Conservation (phyloP, 306 rosid genomes). For the Rubus parviflorus region DNA sequence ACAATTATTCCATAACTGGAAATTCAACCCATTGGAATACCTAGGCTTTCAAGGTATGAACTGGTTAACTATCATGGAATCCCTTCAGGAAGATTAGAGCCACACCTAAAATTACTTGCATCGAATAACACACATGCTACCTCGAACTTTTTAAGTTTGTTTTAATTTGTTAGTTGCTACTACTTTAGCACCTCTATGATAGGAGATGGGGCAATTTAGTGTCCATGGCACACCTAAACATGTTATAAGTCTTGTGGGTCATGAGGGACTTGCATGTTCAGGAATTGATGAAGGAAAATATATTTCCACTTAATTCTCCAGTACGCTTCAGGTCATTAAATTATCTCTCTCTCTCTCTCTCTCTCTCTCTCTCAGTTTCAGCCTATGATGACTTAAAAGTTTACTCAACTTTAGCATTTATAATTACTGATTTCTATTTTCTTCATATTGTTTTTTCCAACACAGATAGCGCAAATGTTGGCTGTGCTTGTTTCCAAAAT, state of each 20-base stretch:
- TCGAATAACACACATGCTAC: background rate
- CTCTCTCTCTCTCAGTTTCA: background rate
- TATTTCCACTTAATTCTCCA: background rate
- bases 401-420: slow-evolving; percentile 13
- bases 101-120: background rate
- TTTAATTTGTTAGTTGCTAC: background rate
- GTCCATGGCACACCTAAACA: background rate
- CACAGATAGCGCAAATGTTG: slow-evolving; percentile 83
- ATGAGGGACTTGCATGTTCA: background rate
- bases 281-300: background rate
- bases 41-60: background rate
- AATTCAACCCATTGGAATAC: background rate
- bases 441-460: slow-evolving; percentile 20
- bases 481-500: slow-evolving; percentile 92
- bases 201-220: background rate
- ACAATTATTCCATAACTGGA: background rate
- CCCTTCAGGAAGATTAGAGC: background rate
- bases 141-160: background rate
- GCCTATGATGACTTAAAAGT: slow-evolving; percentile 1
- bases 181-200: background rate
- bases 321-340: background rate
- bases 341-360: background rate
- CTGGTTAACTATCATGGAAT: background rate
- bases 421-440: slow-evolving; percentile 28
- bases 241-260: background rate